A percentile compares a stretch with the other conserved stretches of the same genome.
Conservation (phyloP, 2,329 filamentous ascomycete species). For the Colletotrichum sp. region DNA sequence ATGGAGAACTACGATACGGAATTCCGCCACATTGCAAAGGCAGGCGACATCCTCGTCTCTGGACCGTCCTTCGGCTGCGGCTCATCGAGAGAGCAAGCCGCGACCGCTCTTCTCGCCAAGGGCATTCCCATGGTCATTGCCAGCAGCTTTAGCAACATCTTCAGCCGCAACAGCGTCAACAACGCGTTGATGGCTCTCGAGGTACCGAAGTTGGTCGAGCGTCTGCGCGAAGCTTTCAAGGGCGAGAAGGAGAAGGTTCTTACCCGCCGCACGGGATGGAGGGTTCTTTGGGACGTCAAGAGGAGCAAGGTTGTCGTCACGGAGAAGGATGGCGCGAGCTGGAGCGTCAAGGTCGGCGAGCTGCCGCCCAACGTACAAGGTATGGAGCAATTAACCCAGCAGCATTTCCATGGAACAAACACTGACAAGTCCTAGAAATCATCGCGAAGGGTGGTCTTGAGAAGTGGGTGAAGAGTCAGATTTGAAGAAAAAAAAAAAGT, state of each 20-base stretch:
- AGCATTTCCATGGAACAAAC: fast-evolving
- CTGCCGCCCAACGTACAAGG: constrained; percentile 81
- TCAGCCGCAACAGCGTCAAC: constrained; percentile 79
- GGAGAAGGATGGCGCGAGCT: constrained; percentile 70
- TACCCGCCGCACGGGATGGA: constrained; percentile 84
- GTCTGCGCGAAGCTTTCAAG: constrained; percentile 67
- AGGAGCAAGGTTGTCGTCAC: constrained; percentile 73
- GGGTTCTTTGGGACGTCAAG: constrained; percentile 79
- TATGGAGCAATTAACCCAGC: neutral
- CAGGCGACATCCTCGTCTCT: constrained; percentile 68
- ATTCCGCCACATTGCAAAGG: constrained; percentile 68
- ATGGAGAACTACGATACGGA: constrained; percentile 91
- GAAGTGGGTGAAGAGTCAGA: constrained; percentile 80
- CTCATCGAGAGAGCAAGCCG: constrained; percentile 82
- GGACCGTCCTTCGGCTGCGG: constrained; percentile 33
- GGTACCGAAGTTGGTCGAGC: constrained; percentile 68
- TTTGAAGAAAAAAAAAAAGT: constrained; percentile 34
- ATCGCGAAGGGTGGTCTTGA: constrained; percentile 80
- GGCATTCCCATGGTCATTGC: constrained; percentile 81
- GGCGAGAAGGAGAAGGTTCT: constrained; percentile 53
- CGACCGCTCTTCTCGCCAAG: constrained; percentile 84
- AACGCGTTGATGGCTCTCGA: constrained; percentile 78
- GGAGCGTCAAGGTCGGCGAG: constrained; percentile 84
- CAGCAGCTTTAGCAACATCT: constrained; percentile 86
- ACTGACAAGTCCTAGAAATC: constrained; percentile 57